These are phyloP conservation scores for Uromyces viciae-fabae DNA, from an alignment of 1,284 basidiomycete species.

Conservation along the genomic window DNA sequence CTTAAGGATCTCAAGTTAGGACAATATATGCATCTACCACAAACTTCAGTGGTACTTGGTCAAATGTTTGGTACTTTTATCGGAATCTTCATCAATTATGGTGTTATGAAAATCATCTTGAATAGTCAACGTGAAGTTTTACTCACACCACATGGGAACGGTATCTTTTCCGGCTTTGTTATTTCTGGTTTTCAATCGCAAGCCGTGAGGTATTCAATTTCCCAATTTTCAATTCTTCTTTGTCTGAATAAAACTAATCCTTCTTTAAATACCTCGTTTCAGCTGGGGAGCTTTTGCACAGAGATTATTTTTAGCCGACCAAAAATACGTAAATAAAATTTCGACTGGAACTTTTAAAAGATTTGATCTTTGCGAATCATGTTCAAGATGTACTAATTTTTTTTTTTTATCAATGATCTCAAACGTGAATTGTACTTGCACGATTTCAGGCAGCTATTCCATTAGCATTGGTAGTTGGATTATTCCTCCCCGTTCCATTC, in stretches of 20 bases:
- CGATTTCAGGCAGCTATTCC: slow-evolving; percentile 17
- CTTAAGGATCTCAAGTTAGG: slow-evolving; percentile 42
- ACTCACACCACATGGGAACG: slow-evolving; percentile 27
- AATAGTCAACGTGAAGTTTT: slow-evolving; percentile 32
- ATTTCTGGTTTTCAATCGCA: slow-evolving; percentile 20
- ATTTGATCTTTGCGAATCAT: no score
- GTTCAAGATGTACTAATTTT: no score
- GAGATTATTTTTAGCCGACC: slow-evolving; percentile 22
- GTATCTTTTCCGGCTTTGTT: slow-evolving; percentile 38
- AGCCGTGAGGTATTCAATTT: slow-evolving; percentile 17
- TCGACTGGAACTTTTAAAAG: background rate
- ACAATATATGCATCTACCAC: slow-evolving; percentile 38
- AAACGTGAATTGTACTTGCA: background rate
- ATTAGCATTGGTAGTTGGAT: slow-evolving; percentile 12
- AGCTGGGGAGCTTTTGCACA: slow-evolving; percentile 34
- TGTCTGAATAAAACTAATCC: background rate
- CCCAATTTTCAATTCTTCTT: background rate
- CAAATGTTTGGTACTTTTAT: slow-evolving; percentile 34
- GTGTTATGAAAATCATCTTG: slow-evolving; percentile 37
- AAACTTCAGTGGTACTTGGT: slow-evolving; percentile 3
- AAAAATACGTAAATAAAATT: slow-evolving; percentile 27
- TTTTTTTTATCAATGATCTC: no score
- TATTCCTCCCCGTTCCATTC: slow-evolving; percentile 33
- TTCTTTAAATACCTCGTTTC: background rate
- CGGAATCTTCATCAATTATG: slow-evolving; percentile 38